Percentiles rank a stretch among this genome's conserved stretches.
Conservation (phyloP, 1,284 basidiomycete genomes). For the Sporisorium graminicola region DNA sequence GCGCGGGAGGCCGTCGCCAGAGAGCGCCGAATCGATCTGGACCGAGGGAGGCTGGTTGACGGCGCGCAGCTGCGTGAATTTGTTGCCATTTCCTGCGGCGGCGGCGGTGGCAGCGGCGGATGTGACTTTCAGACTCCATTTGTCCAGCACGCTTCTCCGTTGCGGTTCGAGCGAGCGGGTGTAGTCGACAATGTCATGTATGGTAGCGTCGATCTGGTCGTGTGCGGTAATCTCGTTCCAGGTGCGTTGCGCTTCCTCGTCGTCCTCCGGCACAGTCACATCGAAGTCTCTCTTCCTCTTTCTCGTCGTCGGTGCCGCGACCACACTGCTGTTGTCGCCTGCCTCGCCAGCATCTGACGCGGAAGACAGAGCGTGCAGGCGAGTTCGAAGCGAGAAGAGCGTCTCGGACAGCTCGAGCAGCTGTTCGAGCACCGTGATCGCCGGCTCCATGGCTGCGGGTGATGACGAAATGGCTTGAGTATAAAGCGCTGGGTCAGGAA, state of each 20-base stretch:
- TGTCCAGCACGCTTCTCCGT: conserved; percentile 46
- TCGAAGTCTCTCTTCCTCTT: conserved; percentile 49
- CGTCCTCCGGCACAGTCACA: conserved; percentile 20
- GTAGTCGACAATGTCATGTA: conserved; percentile 37
- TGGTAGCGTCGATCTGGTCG: conserved; percentile 31
- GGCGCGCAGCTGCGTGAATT: conserved; percentile 53
- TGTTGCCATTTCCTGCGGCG: conserved; percentile 37
- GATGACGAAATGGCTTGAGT: conserved; percentile 11
- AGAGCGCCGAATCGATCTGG: conserved; percentile 60
- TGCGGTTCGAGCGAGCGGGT: conserved; percentile 29
- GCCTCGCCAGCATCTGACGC: conserved; percentile 6
- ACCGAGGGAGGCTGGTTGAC: conserved; percentile 56
- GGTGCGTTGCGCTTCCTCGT: conserved; percentile 24
- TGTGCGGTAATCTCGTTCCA: conserved; percentile 36
- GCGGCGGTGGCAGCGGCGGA: conserved; percentile 42
- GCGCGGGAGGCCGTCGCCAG: conserved; percentile 55
- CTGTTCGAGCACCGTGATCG: conserved; percentile 29
- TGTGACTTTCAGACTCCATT: conserved; percentile 58
- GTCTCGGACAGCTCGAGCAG: conserved; percentile 43
- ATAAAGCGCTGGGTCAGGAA: conserved; percentile 30
- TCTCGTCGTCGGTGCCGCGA: conserved; percentile 19
- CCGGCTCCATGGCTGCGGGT: conserved; percentile 11
- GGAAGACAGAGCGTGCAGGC: conserved; percentile 17
- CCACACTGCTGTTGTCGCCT: not conserved
- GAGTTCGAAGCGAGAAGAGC: conserved; percentile 33